A percentile compares a stretch with the other conserved stretches of the same genome.
Conservation (phyloP, 495 filamentous ascomycete genomes). For the Symbiotaphrina buchneri region DNA sequence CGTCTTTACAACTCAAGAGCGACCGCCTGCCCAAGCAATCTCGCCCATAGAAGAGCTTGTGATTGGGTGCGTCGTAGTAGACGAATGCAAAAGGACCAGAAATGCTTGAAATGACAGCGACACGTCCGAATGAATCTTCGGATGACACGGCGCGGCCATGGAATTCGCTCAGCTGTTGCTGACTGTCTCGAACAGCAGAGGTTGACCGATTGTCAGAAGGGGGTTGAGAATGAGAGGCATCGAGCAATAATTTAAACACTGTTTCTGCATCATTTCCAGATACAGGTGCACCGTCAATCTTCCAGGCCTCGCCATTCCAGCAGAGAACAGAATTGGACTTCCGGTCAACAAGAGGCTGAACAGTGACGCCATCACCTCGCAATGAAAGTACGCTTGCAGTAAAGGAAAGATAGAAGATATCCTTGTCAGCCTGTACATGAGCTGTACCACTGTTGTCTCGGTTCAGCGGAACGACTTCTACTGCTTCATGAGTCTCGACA, state of each 20-base stretch:
- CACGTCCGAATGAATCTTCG: constrained; percentile 9
- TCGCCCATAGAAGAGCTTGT: constrained; percentile 51
- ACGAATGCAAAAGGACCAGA: constrained; percentile 84
- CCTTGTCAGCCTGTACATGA: neutral
- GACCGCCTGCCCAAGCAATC: constrained; percentile 78
- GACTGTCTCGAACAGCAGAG: constrained; percentile 1
- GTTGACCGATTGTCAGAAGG: too few species aligned
- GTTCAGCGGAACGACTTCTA: constrained; percentile 3
- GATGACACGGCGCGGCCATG: neutral
- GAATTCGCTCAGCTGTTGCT: neutral
- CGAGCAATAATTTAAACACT: constrained; percentile 40
- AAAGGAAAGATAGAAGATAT: constrained; percentile 29
- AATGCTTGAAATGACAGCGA: constrained; percentile 34
- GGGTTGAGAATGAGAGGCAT: constrained; percentile 17
- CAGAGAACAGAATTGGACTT: constrained; percentile 51
- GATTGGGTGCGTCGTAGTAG: constrained; percentile 44
- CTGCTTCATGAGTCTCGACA: constrained; percentile 13
- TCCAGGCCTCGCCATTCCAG: constrained; percentile 99
- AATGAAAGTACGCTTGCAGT: constrained; percentile 73
- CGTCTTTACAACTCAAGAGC: constrained; percentile 30
- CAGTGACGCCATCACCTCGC: constrained; percentile 44
- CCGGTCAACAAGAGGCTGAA: constrained; percentile 48
- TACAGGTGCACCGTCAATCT: constrained; percentile 28
- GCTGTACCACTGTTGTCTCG: neutral
- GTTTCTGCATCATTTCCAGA: constrained; percentile 54